Evolutionary conservation across 352 stramenopile species (phyloP).

Genomic region (Phytopythium delawarense): DNA sequence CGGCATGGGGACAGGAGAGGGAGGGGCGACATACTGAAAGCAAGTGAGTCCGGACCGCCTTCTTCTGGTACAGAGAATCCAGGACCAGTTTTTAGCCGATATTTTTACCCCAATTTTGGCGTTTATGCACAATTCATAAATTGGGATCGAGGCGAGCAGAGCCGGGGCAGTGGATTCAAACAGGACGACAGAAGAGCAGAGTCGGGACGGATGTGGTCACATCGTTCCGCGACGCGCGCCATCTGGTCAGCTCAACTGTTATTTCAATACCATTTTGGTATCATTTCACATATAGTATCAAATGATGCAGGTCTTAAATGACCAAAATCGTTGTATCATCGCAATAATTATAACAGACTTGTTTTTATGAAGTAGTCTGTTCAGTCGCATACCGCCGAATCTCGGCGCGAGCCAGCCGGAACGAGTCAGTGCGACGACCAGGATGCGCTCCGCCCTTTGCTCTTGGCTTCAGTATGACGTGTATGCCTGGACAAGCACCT

Average conservation of each 20-base stretch:
- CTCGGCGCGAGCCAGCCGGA: background rate
- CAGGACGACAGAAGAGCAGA: background rate
- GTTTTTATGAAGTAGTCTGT: background rate
- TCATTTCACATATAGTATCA: background rate
- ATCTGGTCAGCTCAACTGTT: background rate
- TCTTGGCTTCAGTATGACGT: background rate
- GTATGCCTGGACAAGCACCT: background rate
- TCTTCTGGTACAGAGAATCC: background rate
- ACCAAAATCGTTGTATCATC: no score
- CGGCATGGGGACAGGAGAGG: background rate
- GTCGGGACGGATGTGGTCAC: background rate
- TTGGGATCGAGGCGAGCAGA: background rate
- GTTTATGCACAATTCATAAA: no score
- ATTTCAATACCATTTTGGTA: background rate
- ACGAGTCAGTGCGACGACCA: background rate
- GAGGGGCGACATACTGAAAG: constrained; percentile 4
- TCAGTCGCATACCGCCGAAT: background rate
- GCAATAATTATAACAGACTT: background rate
- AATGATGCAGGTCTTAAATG: background rate
- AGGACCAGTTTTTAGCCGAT: background rate
- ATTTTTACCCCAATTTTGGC: background rate
- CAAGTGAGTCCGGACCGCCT: background rate
- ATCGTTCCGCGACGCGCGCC: background rate
- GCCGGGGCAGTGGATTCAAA: background rate
- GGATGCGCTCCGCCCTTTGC: background rate